phyloP scores from a whole-genome alignment of 495 filamentous ascomycete species.

The Polyplosphaeria fusca region DNA sequence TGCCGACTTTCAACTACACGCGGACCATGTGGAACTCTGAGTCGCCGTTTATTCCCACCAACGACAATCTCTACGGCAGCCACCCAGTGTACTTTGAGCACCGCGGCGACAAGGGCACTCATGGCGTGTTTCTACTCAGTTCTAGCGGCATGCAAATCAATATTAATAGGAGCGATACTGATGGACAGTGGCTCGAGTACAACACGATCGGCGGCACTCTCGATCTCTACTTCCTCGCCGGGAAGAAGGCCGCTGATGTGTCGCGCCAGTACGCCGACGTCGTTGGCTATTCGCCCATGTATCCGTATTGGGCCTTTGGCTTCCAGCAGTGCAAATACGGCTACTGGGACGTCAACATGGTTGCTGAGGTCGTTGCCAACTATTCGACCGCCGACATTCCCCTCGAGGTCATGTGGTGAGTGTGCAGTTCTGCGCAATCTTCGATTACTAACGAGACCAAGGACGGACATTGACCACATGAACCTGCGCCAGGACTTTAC shows the following conservation, averaged over 20 bases:
- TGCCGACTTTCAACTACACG: conserved; percentile 69
- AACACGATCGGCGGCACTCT: conserved; percentile 77
- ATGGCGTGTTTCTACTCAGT: conserved; percentile 81
- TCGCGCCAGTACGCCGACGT: conserved; percentile 71
- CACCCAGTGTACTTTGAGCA: conserved; percentile 87
- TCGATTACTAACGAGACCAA: too few relatives aligned
- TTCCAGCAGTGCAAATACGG: conserved; percentile 77
- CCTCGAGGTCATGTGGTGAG: conserved; percentile 87
- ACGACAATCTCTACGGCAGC: conserved; percentile 74
- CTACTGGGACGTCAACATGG: conserved; percentile 71
- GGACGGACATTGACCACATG: conserved; percentile 65
- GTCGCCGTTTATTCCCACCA: conserved; percentile 59
- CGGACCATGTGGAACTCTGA: conserved; percentile 81
- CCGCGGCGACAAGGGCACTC: conserved; percentile 58
- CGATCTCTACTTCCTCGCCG: conserved; percentile 81
- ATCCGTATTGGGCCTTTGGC: conserved; percentile 82
- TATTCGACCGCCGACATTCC: conserved; percentile 74
- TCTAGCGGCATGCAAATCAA: conserved; percentile 85
- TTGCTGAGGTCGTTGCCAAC: conserved; percentile 78
- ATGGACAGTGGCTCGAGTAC: conserved; percentile 76
- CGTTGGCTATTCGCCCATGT: conserved; percentile 63
- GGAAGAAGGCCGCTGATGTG: conserved; percentile 67
- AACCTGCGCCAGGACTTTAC: conserved; percentile 52
- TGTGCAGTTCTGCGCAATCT: too few relatives aligned
- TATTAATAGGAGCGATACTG: conserved; percentile 60